Base-by-base conservation (phyloP, 202 grass and related monocot genomes). In the Bolboschoenoplectus hybrid region DNA sequence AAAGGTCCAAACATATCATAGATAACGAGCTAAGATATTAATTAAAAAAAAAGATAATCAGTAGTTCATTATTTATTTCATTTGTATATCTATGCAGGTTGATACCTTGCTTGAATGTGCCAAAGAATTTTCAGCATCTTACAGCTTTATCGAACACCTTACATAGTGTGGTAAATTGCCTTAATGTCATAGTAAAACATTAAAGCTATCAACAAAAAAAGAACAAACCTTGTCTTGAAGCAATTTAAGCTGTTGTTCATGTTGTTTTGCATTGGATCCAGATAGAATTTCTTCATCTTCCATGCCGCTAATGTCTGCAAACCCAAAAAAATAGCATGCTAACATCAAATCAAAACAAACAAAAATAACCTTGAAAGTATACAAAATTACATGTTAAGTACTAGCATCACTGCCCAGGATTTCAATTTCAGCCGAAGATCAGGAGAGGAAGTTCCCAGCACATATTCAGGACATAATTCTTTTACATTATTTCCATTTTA, bases 201-300 rank as follows among this genome's bases (percentile, higher is more conserved):
- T 35, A 11, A 85, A 82, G 16, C 77, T 50, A 40, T 61, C 60
- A 47, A 11, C 43, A 71, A 81, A 6, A 38, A 75, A 87, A 86
- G 41, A 41, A 56, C 10, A 14, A 79, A 98, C 95, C 95, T 95
- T 98, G 61, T 91, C 84, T 45, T 83, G 67, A 35, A 98, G 90
- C 85, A 93, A 91, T 76, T 91, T 82, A 80, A 98, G 89, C 56
- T 92, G 87, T 19, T 89, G 67, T 26, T 69, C 91, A 67, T 97
- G 95, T 63, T 94, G 58, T 67, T 92, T 87, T 51, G 87, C 89
- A 78, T 88, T 94, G 7, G 89, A 82, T 72, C 44, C 64, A 40
- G 64, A 47, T 68, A 51, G 7, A 51, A 51, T 81, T 87, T 74
- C 74, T 81, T 90, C 85, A 67, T 81, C 49, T 63, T 73, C 82